Evolutionary conservation across 2,329 filamentous ascomycete genomes (phyloP).

Genomic region (Fusarium transvaalense): DNA sequence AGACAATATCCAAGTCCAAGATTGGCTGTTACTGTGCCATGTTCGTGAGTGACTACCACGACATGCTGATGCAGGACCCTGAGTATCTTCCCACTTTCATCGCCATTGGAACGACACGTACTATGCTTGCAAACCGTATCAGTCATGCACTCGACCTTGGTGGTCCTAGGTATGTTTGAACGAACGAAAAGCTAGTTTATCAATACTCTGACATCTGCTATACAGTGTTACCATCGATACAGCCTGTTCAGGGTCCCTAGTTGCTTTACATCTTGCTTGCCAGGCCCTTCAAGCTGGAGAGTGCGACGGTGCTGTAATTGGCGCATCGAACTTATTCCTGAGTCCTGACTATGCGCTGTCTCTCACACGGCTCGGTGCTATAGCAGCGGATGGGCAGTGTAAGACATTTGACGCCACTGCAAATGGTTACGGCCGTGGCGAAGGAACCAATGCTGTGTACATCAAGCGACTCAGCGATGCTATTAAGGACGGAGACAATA

Average conservation of each 20-base stretch:
- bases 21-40: constrained; percentile 47
- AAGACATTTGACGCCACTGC: constrained; percentile 65
- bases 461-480: constrained; percentile 67
- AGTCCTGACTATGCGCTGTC: constrained; percentile 45
- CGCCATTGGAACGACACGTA: constrained; percentile 45
- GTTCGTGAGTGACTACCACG: constrained; percentile 44
- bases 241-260: constrained; percentile 60
- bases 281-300: constrained; percentile 52
- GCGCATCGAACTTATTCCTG: constrained; percentile 50
- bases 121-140: constrained; percentile 46
- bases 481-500: constrained; percentile 63
- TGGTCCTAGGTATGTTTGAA: constrained; percentile 40
- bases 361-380: constrained; percentile 42
- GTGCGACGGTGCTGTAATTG: constrained; percentile 51
- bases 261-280: constrained; percentile 58
- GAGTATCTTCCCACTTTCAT: constrained; percentile 46
- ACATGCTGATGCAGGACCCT: constrained; percentile 45
- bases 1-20: constrained; percentile 41
- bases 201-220: constrained; percentile 16
- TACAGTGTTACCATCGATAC: constrained; percentile 60
- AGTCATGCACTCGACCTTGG: constrained; percentile 45
- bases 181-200: not conserved
- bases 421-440: constrained; percentile 66
- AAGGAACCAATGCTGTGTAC: constrained; percentile 66
- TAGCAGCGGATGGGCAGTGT: constrained; percentile 52